Base-by-base conservation (phyloP, 441 rosid genomes). In the Metrosideros polymorpha region DNA sequence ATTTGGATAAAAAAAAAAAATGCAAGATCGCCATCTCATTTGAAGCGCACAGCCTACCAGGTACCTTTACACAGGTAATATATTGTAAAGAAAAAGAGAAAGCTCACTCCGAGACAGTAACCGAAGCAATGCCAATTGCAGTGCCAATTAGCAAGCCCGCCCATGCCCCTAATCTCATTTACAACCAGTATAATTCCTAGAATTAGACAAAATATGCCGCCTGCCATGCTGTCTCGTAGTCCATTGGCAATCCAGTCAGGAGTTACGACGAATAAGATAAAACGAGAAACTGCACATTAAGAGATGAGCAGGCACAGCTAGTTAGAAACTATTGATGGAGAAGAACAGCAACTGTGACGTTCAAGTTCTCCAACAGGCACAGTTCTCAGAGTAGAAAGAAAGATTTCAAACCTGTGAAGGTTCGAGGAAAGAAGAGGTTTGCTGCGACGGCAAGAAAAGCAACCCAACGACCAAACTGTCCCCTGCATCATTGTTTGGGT, bases 401-500 rank as follows among this genome's bases (percentile, higher is more conserved):
- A 25, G 39, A 27, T 71, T 32, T 71, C 87, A 27, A 87, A 92
- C 94, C 92, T 91, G 91, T 90, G 89, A 89, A 87, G 25, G 88
- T 90, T 91, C 82, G 83, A 75, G 94, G 93, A 83, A 88, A 88
- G 84, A 90, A 90, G 83, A 92, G 85, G 85, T 92, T 90, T 32
- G 89, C 90, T 59, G 83, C 87, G 59, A 89, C 85, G 19, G 92
- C 92, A 50, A 93, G 89, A 88, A 91, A 93, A 52, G 93, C 93
- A 85, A 92, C 77, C 94, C 92, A 92, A 86, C 61, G 42, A 85
- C 95, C 94, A 87, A 93, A 90, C 87, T 91, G 89, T 39, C 92
- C 94, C 84, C 91, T 93, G 92, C 91, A 90, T 82, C 63, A 86
- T 53, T 76, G 51, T 42, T 55, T n/a, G n/a, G 71, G 51, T 55